A percentile compares a stretch with the other conserved stretches of the same genome.
These are phyloP conservation scores for Boletus reticulatus DNA, from an alignment of 768 basidiomycete species.

Conservation along the genomic window DNA sequence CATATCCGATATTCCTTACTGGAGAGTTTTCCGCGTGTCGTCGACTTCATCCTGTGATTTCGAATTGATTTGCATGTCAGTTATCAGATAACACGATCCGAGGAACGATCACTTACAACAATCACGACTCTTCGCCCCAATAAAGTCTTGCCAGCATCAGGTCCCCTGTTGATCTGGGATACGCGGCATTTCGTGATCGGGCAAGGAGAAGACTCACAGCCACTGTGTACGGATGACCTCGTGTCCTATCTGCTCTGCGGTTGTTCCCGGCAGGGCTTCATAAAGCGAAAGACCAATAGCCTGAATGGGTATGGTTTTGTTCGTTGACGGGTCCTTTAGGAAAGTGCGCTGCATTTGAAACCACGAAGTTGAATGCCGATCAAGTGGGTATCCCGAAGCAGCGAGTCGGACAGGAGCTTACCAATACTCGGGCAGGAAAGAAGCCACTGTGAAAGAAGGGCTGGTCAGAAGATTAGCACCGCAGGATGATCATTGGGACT, in stretches of 20 bases:
- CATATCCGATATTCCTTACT: constrained; percentile 46
- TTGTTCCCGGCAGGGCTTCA: constrained; percentile 78
- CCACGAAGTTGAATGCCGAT: neutral
- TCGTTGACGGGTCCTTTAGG: constrained; percentile 64
- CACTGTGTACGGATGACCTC: constrained; percentile 96
- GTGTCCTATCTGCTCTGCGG: constrained; percentile 69
- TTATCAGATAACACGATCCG: constrained; percentile 15
- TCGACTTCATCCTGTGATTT: constrained; percentile 75
- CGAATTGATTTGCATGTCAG: constrained; percentile 4
- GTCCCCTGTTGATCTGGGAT: constrained; percentile 43
- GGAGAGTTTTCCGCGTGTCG: constrained; percentile 84
- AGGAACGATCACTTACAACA: constrained; percentile 51
- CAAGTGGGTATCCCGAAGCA: neutral
- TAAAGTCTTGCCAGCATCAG: constrained; percentile 63
- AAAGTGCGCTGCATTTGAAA: constrained; percentile 66
- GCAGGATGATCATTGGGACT: constrained; percentile 33
- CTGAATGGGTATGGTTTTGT: constrained; percentile 86
- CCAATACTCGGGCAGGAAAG: constrained; percentile 93
- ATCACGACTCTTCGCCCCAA: constrained; percentile 82
- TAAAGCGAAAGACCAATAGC: constrained; percentile 97
- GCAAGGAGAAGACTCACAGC: constrained; percentile 56
- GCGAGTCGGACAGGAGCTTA: constrained; percentile 23
- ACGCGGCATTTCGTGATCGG: neutral
- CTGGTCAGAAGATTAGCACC: constrained; percentile 10
- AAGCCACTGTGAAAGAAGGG: constrained; percentile 63